Conservation (phyloP, 225 moss, liverwort and hornwort species). For the Polytrichum formosum region DNA sequence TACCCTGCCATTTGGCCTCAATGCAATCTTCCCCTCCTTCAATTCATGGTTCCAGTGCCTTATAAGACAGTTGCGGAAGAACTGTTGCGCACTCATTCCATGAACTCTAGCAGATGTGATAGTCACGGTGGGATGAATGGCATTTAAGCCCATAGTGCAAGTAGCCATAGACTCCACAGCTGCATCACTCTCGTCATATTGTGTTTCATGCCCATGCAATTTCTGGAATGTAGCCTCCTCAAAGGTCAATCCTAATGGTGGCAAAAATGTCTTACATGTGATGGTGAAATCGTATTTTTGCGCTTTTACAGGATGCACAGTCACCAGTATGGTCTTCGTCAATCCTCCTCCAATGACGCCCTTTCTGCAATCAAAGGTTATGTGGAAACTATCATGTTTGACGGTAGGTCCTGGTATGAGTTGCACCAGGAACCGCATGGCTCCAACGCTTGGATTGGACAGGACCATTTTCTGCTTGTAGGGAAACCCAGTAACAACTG, state of each 20-base stretch:
- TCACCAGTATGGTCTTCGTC: conserved; percentile 40
- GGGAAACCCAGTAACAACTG: conserved; percentile 62
- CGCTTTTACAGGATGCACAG: conserved; percentile 63
- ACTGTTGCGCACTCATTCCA: conserved; percentile 77
- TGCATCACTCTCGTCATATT: conserved; percentile 39
- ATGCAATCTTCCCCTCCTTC: conserved; percentile 44
- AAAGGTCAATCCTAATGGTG: conserved; percentile 59
- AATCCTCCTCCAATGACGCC: conserved; percentile 66
- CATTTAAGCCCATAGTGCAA: conserved; percentile 35
- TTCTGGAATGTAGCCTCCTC: conserved; percentile 43
- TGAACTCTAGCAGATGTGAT: conserved; percentile 47
- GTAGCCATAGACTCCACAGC: conserved; percentile 41
- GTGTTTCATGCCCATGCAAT: conserved; percentile 41
- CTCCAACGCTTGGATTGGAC: conserved; percentile 75
- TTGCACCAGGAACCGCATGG: conserved; percentile 51
- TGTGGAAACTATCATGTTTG: conserved; percentile 30
- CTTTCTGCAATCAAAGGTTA: conserved; percentile 55
- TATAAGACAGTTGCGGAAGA: conserved; percentile 65
- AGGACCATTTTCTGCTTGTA: conserved; percentile 53
- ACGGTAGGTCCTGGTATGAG: conserved; percentile 23
- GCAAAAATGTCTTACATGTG: conserved; percentile 68
- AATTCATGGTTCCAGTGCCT: conserved; percentile 54
- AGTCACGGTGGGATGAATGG: conserved; percentile 63
- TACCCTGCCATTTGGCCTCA: conserved; percentile 55
- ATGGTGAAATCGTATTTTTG: conserved; percentile 42